Evolutionary conservation across 2,329 filamentous ascomycete genomes (phyloP).

Genomic region (Aspergillus fructus): DNA sequence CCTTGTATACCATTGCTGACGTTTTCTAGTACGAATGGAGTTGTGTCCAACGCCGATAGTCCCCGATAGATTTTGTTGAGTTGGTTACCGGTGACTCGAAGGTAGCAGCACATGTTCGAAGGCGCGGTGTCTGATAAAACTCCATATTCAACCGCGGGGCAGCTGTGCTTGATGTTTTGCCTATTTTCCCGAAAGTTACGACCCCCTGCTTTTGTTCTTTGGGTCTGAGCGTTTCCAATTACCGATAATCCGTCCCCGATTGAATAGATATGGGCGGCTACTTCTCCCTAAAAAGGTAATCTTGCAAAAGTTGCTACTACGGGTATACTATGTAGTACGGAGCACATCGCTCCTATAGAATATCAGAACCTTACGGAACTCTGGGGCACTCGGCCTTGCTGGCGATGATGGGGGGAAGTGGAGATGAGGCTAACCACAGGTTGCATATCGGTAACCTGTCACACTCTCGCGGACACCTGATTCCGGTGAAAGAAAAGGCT

Average conservation of each 20-base stretch:
- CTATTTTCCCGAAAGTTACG: not conserved
- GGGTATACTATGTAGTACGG: not conserved
- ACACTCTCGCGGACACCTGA: not conserved
- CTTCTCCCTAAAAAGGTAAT: not conserved
- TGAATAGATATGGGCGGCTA: conserved; percentile 8
- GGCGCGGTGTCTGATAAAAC: not conserved
- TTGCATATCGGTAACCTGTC: not conserved
- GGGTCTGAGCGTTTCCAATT: not conserved
- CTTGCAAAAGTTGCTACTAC: not conserved
- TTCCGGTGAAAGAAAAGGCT: conserved; percentile 16
- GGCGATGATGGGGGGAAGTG: not conserved
- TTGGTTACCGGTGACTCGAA: not conserved
- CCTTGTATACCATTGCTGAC: conserved; percentile 19
- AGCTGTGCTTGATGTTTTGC: not conserved
- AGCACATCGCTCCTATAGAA: conserved; percentile 4
- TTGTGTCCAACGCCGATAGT: conserved; percentile 52
- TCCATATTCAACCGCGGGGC: not conserved
- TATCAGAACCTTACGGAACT: not conserved
- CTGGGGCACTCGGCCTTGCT: not conserved
- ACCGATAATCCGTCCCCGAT: not conserved
- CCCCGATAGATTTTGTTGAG: not conserved
- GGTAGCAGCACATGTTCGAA: not conserved
- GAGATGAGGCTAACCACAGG: conserved; percentile 5
- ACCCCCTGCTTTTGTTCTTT: not conserved
- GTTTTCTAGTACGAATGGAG: conserved; percentile 56